Evolutionary conservation across 1,284 basidiomycete species (phyloP).

Genomic region (Cryptococcus sp.): DNA sequence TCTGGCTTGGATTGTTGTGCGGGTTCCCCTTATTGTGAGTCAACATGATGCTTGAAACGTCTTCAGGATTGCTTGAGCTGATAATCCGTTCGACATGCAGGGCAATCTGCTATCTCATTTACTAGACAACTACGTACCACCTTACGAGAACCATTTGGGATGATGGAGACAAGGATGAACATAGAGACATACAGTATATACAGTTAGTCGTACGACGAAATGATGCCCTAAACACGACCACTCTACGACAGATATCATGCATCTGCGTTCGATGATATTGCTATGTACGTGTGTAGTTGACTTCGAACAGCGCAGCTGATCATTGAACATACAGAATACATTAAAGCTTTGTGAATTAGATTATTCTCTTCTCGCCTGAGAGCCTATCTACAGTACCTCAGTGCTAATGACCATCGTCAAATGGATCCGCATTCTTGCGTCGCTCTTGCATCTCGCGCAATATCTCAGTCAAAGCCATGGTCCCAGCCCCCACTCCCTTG

Average conservation of each 20-base stretch:
- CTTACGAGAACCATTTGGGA: too few species aligned
- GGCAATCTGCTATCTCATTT: constrained; percentile 24
- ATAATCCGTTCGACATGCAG: constrained; percentile 3
- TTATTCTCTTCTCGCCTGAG: not conserved
- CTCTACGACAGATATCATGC: too few species aligned
- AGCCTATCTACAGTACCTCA: not conserved
- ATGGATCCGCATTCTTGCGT: constrained; percentile 11
- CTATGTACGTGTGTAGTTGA: too few species aligned
- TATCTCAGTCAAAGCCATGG: constrained; percentile 29
- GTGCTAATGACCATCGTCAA: not conserved
- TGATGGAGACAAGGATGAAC: too few species aligned
- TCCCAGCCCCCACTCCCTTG: constrained; percentile 17
- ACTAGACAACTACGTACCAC: not conserved
- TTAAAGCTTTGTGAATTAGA: too few species aligned
- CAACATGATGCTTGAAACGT: not conserved
- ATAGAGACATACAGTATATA: too few species aligned
- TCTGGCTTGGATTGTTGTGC: constrained; percentile 80
- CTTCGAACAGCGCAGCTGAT: too few species aligned
- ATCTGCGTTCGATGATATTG: too few species aligned
- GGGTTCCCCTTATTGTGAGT: constrained; percentile 94
- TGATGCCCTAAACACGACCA: too few species aligned
- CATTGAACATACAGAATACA: too few species aligned
- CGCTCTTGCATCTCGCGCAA: constrained; percentile 23
- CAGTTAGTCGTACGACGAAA: too few species aligned
- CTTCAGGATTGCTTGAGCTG: not conserved